A percentile compares a stretch with the other conserved stretches of the same genome.
These are phyloP conservation scores for Chlamydomonas incerta DNA, from an alignment of 139 green algal genomes.

Conservation along the genomic window DNA sequence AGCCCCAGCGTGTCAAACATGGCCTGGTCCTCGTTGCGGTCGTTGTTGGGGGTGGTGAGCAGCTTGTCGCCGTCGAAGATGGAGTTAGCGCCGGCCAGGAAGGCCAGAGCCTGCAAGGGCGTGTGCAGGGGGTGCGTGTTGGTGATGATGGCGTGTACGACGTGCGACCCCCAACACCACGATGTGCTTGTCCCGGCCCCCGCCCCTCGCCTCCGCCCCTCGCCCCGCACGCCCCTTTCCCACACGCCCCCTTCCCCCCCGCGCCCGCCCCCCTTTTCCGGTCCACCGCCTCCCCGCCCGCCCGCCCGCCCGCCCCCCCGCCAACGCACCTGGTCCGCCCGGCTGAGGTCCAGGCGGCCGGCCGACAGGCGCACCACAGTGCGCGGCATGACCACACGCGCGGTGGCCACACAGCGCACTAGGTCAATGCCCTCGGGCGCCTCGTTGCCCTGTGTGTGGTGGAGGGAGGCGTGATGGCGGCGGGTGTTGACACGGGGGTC, in stretches of 20 bases:
- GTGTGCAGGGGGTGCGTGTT: conserved; percentile 64
- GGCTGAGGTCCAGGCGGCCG: conserved; percentile 67
- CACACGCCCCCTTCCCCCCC: too few relatives aligned
- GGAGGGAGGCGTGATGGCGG: too few relatives aligned
- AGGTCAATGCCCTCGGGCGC: conserved; percentile 82
- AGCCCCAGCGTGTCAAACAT: conserved; percentile 93
- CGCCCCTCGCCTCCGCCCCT: not conserved
- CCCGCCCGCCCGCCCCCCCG: conserved; percentile 41
- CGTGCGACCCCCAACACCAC: too few relatives aligned
- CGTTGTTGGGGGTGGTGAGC: conserved; percentile 97
- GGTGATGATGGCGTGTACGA: too few relatives aligned
- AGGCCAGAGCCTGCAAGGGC: conserved; percentile 88
- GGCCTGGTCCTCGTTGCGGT: conserved; percentile 73
- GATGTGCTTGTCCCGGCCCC: not conserved
- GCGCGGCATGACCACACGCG: conserved; percentile 94
- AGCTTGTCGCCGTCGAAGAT: conserved; percentile 99
- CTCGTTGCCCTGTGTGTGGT: conserved; percentile 50
- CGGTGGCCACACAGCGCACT: conserved; percentile 95
- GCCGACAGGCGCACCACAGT: conserved; percentile 94
- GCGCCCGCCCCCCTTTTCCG: too few relatives aligned
- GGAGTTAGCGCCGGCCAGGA: conserved; percentile 97
- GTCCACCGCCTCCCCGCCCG: not conserved
- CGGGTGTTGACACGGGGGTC: too few relatives aligned
- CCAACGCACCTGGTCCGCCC: conserved; percentile 87
- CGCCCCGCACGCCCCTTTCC: too few relatives aligned